Percentiles rank a stretch among this genome's conserved stretches.
Evolutionary conservation across 1,284 basidiomycete species (phyloP).

Genomic region (Megacollybia platyphylla): DNA sequence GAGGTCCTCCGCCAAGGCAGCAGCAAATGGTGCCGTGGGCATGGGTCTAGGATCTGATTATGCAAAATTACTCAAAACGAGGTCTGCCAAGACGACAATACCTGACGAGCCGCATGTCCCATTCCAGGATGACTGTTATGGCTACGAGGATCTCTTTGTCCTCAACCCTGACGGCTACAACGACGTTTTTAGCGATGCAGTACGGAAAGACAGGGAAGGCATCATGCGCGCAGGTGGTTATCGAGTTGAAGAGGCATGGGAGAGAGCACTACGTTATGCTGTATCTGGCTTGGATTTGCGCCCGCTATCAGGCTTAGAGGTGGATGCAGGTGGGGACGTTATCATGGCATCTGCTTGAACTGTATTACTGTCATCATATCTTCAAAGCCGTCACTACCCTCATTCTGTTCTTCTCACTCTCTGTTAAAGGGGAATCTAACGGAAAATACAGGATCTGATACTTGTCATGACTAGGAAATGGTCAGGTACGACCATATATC

Average conservation of each 20-base stretch:
- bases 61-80: conserved; percentile 39
- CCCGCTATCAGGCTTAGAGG: conserved; percentile 19
- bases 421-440: conserved; percentile 40
- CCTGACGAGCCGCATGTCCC: conserved; percentile 70
- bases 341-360: conserved; percentile 24
- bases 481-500: not conserved
- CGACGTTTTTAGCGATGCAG: conserved; percentile 62
- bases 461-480: conserved; percentile 24
- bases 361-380: not conserved
- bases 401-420: conserved; percentile 30
- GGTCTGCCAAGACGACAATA: conserved; percentile 45
- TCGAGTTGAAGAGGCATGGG: conserved; percentile 75
- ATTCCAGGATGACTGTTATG: conserved; percentile 62
- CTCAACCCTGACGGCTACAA: conserved; percentile 44
- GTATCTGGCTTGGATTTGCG: conserved; percentile 63
- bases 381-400: conserved; percentile 39
- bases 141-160: conserved; percentile 57
- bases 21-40: conserved; percentile 29
- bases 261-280: conserved; percentile 65
- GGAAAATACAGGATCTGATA: conserved; percentile 69
- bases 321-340: conserved; percentile 22
- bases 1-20: conserved; percentile 39
- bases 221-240: conserved; percentile 82
- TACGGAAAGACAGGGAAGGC: conserved; percentile 64
- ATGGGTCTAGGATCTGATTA: conserved; percentile 13